A percentile compares a stretch with the other conserved stretches of the same genome.
Evolutionary conservation across 2,329 filamentous ascomycete species (phyloP).

Genomic region (Colletotrichum limetticola): DNA sequence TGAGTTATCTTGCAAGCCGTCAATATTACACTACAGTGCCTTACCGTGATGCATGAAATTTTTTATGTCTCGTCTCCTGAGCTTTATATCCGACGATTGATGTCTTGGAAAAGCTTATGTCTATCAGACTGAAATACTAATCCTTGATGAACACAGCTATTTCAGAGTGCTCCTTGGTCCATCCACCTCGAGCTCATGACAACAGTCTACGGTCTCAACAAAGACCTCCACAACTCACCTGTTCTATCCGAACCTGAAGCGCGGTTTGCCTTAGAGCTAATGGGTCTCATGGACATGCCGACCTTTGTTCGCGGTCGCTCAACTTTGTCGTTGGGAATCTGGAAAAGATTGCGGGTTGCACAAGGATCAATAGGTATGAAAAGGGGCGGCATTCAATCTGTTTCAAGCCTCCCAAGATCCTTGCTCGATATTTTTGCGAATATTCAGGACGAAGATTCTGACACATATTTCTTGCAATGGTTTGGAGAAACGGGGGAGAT

Average conservation of each 20-base stretch:
- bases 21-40: too few species aligned
- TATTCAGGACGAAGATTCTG: conserved; percentile 25
- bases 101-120: too few species aligned
- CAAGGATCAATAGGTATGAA: not conserved
- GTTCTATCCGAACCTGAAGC: not conserved
- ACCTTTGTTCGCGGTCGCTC: conserved; percentile 19
- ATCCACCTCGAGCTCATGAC: not conserved
- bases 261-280: conserved; percentile 13
- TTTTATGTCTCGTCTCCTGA: too few species aligned
- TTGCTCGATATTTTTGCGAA: conserved; percentile 39
- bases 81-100: too few species aligned
- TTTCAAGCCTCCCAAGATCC: conserved; percentile 39
- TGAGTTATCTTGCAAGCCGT: not conserved
- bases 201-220: not conserved
- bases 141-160: not conserved
- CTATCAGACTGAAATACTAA: too few species aligned
- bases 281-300: conserved; percentile 30
- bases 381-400: conserved; percentile 38
- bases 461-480: conserved; percentile 35
- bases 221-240: not conserved
- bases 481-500: conserved; percentile 38
- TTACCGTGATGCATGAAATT: too few species aligned
- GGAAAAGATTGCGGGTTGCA: not conserved
- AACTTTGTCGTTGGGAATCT: conserved; percentile 6
- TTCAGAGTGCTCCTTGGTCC: not conserved